Evolutionary conservation across 495 filamentous ascomycete genomes (phyloP), one percentile per base, ranked within the genome.

Genomic region (Physcia stellaris): DNA sequence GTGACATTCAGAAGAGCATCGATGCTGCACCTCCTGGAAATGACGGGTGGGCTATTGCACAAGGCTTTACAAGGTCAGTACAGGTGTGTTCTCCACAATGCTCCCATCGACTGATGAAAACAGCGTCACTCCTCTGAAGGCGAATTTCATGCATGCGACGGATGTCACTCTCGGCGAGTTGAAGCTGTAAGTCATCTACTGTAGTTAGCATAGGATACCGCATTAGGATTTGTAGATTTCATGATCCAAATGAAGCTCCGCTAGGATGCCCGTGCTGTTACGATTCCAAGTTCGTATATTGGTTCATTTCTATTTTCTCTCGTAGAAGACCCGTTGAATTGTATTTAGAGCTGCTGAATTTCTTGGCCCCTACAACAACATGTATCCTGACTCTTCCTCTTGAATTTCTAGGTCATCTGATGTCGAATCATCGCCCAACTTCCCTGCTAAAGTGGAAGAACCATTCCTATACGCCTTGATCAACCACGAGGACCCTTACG

Each of bases 41-140:
- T 57, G 90, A 98, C 66, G 90, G 90, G 24, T 95, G 88, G 90
- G 78, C 76, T 11, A 80, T 98, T 10, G 81, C 81, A 56, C 77
- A 87, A 55, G 81, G 84, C 29, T 79, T 80, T 61, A 86, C 86
- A 4, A 94, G 86, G 86, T 92, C 58, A 49, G 67, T 67, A 36
- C 28, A 6, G 15, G n/a, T 29, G 24, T 32, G 6, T 11, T 31
- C 17, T 10, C n/a, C 30, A 31, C 6, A 18, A 20, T 40, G 35
- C 28, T 17, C 18, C 18, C 42, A 6, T n/a, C 19, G 15, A 32
- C 42, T 58, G 41, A 57, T 48, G 20, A 17, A 32, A 26, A 32
- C 48, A 94, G 86, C 63, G 71, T 98, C 33, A 94, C 90, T 15
- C 84, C 88, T 18, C 62, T 98, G 38, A 82, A 80, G 55, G 86